Conservation (phyloP, 495 filamentous ascomycete genomes). For the Aspergillus ostianus region DNA sequence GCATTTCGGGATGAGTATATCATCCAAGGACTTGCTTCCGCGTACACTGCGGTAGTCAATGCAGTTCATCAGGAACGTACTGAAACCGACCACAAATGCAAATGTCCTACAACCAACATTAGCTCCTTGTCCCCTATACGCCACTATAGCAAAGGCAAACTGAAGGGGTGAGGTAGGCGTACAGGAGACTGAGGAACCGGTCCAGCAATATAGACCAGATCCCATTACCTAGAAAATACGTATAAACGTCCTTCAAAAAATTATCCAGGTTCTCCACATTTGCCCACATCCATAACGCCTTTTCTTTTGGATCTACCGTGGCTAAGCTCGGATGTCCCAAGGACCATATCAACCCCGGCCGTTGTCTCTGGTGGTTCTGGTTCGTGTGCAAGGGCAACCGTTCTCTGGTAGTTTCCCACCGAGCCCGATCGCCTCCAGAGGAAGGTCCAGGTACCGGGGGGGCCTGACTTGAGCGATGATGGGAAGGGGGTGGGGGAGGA, state of each 20-base stretch:
- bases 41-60: constrained; percentile 77
- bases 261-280: constrained; percentile 90
- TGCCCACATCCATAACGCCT: constrained; percentile 93
- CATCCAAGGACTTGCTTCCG: constrained; percentile 68
- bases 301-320: constrained; percentile 67
- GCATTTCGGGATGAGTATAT: constrained; percentile 80
- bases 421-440: constrained; percentile 51
- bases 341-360: constrained; percentile 33
- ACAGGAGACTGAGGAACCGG: constrained; percentile 71
- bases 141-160: background rate
- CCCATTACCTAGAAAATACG: constrained; percentile 81
- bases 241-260: constrained; percentile 87
- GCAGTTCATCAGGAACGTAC: constrained; percentile 83
- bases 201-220: constrained; percentile 85
- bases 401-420: constrained; percentile 65
- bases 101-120: constrained; percentile 48
- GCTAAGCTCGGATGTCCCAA: constrained; percentile 42
- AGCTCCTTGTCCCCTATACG: background rate
- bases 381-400: constrained; percentile 51
- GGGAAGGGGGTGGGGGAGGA: constrained; percentile 35
- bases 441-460: constrained; percentile 46
- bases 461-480: constrained; percentile 28
- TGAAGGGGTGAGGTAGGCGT: constrained; percentile 30
- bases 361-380: constrained; percentile 11
- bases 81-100: constrained; percentile 79